Conservation (phyloP, 768 basidiomycete species). For the Lactifluus rugatus region DNA sequence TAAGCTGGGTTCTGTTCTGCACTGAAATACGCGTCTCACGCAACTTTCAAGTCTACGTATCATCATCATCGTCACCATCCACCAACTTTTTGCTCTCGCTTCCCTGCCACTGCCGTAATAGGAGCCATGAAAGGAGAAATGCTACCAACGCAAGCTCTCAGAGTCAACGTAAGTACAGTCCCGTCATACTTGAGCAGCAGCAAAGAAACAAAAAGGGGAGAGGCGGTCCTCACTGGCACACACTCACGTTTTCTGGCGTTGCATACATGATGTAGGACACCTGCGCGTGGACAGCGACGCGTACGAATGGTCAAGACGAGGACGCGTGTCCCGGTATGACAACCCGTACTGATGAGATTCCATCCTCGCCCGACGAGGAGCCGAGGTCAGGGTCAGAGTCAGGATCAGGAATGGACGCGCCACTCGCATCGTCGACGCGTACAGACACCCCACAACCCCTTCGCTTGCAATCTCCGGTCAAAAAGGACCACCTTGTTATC, state of each 20-base stretch:
- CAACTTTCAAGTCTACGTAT: too few relatives aligned
- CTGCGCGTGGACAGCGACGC: background rate
- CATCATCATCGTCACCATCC: too few relatives aligned
- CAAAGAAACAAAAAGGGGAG: too few relatives aligned
- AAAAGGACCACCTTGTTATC: background rate
- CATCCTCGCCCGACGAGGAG: background rate
- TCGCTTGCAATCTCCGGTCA: background rate
- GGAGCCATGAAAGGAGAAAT: background rate
- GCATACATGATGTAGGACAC: background rate
- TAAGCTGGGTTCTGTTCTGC: too few relatives aligned
- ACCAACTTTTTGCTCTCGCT: too few relatives aligned
- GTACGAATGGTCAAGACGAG: background rate
- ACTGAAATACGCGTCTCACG: too few relatives aligned
- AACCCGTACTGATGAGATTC: background rate
- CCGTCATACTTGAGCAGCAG: background rate
- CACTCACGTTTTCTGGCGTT: too few relatives aligned
- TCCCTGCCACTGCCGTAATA: too few relatives aligned
- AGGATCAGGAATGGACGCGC: background rate
- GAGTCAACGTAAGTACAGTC: background rate
- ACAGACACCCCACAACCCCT: background rate
- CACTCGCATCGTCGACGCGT: background rate
- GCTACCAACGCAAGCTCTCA: background rate
- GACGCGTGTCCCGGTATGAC: too few relatives aligned
- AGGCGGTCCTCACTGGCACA: too few relatives aligned
- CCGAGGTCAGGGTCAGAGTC: background rate